Base-by-base conservation (phyloP, 1,284 basidiomycete genomes). In the Sanguinoderma infundibulare region DNA sequence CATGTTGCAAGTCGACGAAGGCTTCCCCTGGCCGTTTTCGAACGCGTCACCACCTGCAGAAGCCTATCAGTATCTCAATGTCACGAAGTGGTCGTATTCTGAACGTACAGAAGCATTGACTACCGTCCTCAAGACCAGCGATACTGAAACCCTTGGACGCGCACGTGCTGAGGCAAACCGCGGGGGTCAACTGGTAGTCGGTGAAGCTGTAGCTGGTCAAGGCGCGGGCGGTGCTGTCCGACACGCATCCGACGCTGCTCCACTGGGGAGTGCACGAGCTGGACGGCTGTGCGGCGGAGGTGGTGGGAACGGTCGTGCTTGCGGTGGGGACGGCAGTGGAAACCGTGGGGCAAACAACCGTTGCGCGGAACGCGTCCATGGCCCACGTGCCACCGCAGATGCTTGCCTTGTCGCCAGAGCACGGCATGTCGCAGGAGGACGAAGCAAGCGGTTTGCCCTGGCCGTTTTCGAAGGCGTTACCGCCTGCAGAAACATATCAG, bases 61-160 rank as follows among this genome's bases (percentile, higher is more conserved):
- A 20, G 10, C 10, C 2, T 9, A 28, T 47, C 20, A 56, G 34
- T 26, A 30, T n/a, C n/a, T 32, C 5, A 2, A 28, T 17, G 14
- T 12, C 2, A 1, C 3, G 5, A 26, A 17, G 44, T n/a, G n/a
- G 5, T 5, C n/a, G 8, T 9, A 12, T 5, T 4, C 5, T n/a
- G 1, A 0, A 64, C 67, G 47, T 22, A 72, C 69, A 72, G 57
- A 69, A 72, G 63, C 71, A 72, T 60, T 72, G 69, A 20, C 64
- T 57, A 15, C 69, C 70, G 47, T 64, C 71, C 59, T 72, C 71
- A 9, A 71, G 39, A 51, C 71, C 71, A 8, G 66, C 71, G 22
- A 70, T 62, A 35, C 58, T 50, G 66, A 66, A 72, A 30, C 67
- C 65, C 55, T 69, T 63, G 51, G 61, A 51, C 8, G 63, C 64